Conservation (phyloP, 2,329 filamentous ascomycete genomes). For the Orbilia oligospora region DNA sequence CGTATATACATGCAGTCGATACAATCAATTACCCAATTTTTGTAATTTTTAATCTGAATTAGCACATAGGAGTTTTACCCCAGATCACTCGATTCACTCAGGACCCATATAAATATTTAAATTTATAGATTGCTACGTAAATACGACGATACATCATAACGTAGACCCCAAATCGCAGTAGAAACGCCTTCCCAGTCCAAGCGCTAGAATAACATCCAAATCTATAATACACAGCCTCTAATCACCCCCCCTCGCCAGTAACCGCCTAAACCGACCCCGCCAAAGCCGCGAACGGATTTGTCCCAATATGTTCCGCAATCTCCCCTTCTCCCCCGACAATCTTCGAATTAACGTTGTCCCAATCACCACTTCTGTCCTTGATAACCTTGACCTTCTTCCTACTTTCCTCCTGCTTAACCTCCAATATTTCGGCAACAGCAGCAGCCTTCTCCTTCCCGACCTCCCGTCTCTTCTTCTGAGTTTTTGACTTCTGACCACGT, state of each 20-base stretch:
- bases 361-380: conserved; percentile 51
- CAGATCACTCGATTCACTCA: not conserved
- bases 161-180: not conserved
- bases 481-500: conserved; percentile 47
- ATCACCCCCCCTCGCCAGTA: not conserved
- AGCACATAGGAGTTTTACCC: not conserved
- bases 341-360: conserved; percentile 49
- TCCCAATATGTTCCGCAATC: conserved; percentile 27
- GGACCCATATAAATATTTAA: not conserved
- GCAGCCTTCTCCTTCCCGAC: conserved; percentile 56
- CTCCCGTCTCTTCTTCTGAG: conserved; percentile 56
- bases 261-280: conserved; percentile 30
- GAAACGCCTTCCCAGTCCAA: conserved; percentile 11
- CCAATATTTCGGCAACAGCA: conserved; percentile 45
- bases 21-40: not conserved
- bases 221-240: conserved; percentile 3
- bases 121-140: not conserved
- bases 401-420: conserved; percentile 46
- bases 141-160: not conserved
- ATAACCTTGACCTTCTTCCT: conserved; percentile 49
- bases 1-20: no score
- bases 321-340: conserved; percentile 34
- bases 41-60: conserved; percentile 6
- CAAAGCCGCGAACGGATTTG: conserved; percentile 52
- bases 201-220: conserved; percentile 1